Base-by-base conservation (phyloP, 345 rosid genomes). In the Lepidium aucheri region DNA sequence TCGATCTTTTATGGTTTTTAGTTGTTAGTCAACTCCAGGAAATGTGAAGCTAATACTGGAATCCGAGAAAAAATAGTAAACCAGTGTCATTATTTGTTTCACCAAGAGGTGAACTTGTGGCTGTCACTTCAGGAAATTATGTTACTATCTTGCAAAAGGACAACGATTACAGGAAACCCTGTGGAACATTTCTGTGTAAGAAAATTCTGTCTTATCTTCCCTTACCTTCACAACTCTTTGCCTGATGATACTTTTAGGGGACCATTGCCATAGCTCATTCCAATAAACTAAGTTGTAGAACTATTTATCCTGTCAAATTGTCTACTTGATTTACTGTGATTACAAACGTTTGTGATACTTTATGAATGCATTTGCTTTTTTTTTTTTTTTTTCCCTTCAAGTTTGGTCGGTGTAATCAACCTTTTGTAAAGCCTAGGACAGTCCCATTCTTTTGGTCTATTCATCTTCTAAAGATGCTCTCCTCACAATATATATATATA, bases 41-140 rank as follows among this genome's bases (percentile, higher is more conserved):
- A 67, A 92, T 70, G 72, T 89, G 88, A 95, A 69, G 67, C 36
- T 80, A 69, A 38, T 76, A 78, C 35, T 79, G 77, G 78, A 54
- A 60, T 54, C 86, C 77, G 2, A 78, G 75, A 51, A 80, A 66
- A 61, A 26, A 14, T 53, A 84, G 68, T 69, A 84, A 68, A 54
- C 81, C 68, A 4, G 56, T 67, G 13, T 85, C 89, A 8, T 60
- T 94, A 72, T 83, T 90, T 68, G 34, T 90, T 55, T 94, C 99
- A 15, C 82, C 84, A 2, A 79, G 83, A 53, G 96, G 95, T 47
- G 92, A 94, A 55, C 75, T 77, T 24, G 86, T 94, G 5, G 95
- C 99, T 52, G 96, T 90, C 59, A 86, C 95, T 63, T 74, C 85
- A 12, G 94, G 81, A 16, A 80, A 83, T 78, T 89, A 81, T 17